Evolutionary conservation across 202 grass and related monocot genomes (phyloP).

Genomic region (Panicum hallii): DNA sequence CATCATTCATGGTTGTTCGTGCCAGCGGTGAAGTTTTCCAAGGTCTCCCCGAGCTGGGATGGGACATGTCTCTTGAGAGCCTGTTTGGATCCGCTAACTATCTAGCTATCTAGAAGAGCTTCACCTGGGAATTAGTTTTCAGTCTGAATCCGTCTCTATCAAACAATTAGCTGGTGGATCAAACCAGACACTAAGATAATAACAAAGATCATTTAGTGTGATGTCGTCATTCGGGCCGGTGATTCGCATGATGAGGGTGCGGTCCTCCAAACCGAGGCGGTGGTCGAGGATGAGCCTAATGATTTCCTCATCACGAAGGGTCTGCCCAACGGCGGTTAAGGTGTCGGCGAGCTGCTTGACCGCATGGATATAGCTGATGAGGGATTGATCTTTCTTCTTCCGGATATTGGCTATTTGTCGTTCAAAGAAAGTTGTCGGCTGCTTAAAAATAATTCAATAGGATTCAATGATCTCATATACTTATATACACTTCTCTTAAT

Average conservation of each 20-base stretch:
- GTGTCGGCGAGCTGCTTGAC: neutral
- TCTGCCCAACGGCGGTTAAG: neutral
- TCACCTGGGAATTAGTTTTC: too few relatives aligned
- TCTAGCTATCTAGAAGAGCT: too few relatives aligned
- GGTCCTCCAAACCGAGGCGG: neutral
- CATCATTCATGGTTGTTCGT: too few relatives aligned
- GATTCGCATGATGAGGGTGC: neutral
- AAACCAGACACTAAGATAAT: too few relatives aligned
- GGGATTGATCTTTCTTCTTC: neutral
- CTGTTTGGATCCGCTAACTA: too few relatives aligned
- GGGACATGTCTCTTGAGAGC: too few relatives aligned
- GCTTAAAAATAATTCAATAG: neutral
- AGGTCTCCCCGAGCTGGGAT: too few relatives aligned
- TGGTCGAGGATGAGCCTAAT: neutral
- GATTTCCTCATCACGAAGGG: neutral
- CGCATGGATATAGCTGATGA: neutral
- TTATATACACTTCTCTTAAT: too few relatives aligned
- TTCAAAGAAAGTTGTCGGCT: neutral
- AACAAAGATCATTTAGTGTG: neutral
- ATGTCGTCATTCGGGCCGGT: neutral
- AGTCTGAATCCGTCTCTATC: too few relatives aligned
- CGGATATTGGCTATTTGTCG: neutral
- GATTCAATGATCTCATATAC: too few relatives aligned
- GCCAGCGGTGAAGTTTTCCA: too few relatives aligned
- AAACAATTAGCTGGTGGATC: too few relatives aligned